Evolutionary conservation across 768 basidiomycete species (phyloP).

Genomic region (Chalciporus piperatus): DNA sequence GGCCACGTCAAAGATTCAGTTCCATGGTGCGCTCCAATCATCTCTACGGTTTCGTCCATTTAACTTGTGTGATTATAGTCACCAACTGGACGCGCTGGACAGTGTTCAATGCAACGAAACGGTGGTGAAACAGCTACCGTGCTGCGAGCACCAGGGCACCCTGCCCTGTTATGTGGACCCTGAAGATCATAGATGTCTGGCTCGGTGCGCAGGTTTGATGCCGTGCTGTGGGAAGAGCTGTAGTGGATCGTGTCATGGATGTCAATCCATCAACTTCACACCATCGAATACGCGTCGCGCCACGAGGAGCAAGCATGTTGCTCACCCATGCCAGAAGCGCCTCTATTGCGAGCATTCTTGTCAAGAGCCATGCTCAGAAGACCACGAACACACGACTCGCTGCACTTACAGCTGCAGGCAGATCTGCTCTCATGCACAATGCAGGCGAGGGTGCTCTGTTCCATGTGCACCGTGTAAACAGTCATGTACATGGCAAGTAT

Average conservation of each 20-base stretch:
- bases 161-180: constrained; percentile 51
- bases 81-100: constrained; percentile 43
- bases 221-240: constrained; percentile 55
- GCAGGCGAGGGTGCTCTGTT: constrained; percentile 44
- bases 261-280: constrained; percentile 33
- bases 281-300: constrained; percentile 3
- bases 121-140: constrained; percentile 43
- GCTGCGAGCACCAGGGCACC: constrained; percentile 51
- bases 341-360: constrained; percentile 61
- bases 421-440: constrained; percentile 51
- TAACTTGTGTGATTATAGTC: constrained; percentile 32
- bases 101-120: constrained; percentile 41
- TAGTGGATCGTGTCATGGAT: constrained; percentile 45
- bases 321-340: constrained; percentile 48
- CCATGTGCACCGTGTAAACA: constrained; percentile 64
- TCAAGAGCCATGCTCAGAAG: constrained; percentile 42
- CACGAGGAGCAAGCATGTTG: constrained; percentile 35
- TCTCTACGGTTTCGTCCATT: background rate
- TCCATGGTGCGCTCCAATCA: constrained; percentile 43
- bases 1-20: constrained; percentile 46
- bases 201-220: constrained; percentile 43
- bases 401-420: constrained; percentile 53
- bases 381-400: constrained; percentile 45
- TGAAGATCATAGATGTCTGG: constrained; percentile 36
- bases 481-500: constrained; percentile 51